A percentile compares a stretch with the other conserved stretches of the same genome.
These are phyloP conservation scores for Pilaira anomala DNA, from an alignment of 192 early-diverging fungal genomes.

Conservation along the genomic window DNA sequence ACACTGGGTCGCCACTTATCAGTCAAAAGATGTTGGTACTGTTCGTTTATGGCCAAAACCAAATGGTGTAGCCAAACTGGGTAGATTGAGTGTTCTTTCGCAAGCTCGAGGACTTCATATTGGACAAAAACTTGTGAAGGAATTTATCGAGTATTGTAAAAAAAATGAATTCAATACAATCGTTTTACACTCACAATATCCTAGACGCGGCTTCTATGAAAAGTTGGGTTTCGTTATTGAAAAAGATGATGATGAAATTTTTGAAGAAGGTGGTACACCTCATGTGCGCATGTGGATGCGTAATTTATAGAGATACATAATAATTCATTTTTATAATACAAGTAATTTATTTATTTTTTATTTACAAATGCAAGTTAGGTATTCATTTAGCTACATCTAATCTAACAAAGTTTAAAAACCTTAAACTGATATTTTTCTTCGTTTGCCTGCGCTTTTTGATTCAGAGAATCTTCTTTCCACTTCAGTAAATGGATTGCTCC, in stretches of 20 bases:
- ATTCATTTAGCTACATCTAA: no score
- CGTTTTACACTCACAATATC: constrained; percentile 24
- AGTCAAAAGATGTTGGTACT: constrained; percentile 19
- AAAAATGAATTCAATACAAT: background rate
- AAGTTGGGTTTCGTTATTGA: constrained; percentile 26
- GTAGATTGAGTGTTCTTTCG: constrained; percentile 21
- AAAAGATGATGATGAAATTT: constrained; percentile 26
- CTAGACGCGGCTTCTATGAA: constrained; percentile 28
- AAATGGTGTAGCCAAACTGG: constrained; percentile 26
- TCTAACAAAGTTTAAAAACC: no score
- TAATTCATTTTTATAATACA: no score
- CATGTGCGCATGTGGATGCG: constrained; percentile 30
- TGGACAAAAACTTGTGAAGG: constrained; percentile 25
- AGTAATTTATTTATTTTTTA: no score
- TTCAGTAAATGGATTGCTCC: no score
- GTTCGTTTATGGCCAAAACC: constrained; percentile 19
- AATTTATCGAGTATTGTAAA: constrained; percentile 7
- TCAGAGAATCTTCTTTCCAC: no score
- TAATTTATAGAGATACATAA: background rate
- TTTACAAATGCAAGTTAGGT: no score
- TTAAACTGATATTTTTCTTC: no score
- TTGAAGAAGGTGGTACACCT: constrained; percentile 27
- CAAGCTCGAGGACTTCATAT: constrained; percentile 27
- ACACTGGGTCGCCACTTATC: constrained; percentile 2
- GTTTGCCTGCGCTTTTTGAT: no score